A percentile compares a stretch with the other conserved stretches of the same genome.
These are phyloP conservation scores for Centella asiatica DNA, from an alignment of 129 eudicot genomes.

Conservation along the genomic window DNA sequence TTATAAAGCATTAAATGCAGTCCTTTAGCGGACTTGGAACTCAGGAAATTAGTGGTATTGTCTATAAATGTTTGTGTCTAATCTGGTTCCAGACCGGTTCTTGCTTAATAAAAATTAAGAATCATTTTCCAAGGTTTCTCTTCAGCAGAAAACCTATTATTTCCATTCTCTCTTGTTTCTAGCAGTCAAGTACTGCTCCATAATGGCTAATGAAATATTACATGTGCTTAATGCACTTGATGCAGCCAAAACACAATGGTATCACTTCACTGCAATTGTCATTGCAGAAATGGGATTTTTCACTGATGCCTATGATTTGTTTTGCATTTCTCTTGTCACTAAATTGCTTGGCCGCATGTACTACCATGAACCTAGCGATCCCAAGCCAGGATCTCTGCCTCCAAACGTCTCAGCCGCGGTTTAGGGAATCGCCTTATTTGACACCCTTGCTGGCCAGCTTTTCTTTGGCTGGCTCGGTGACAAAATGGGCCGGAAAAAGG, in stretches of 20 bases:
- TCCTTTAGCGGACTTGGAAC: no score
- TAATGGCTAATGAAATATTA: no score
- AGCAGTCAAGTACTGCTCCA: no score
- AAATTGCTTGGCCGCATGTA: constrained; percentile 44
- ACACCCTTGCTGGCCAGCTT: constrained; percentile 48
- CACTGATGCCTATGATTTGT: constrained; percentile 53
- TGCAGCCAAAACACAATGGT: constrained; percentile 46
- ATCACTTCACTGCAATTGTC: constrained; percentile 57
- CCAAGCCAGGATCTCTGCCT: constrained; percentile 41
- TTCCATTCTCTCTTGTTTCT: no score
- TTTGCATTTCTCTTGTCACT: constrained; percentile 41
- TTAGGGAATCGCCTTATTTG: constrained; percentile 42
- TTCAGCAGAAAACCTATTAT: no score
- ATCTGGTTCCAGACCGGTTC: no score
- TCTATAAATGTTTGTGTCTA: no score
- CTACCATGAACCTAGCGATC: constrained; percentile 19
- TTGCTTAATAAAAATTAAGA: no score
- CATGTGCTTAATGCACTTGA: constrained; percentile 58
- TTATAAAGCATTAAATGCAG: no score
- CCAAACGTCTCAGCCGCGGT: constrained; percentile 38
- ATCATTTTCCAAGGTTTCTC: no score
- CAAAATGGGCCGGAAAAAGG: constrained; percentile 51
- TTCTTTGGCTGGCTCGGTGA: constrained; percentile 67
- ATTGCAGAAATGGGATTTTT: constrained; percentile 61
- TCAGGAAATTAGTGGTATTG: no score